Evolutionary conservation across 768 basidiomycete genomes (phyloP).

Genomic region (Boletus vinaceobasis): DNA sequence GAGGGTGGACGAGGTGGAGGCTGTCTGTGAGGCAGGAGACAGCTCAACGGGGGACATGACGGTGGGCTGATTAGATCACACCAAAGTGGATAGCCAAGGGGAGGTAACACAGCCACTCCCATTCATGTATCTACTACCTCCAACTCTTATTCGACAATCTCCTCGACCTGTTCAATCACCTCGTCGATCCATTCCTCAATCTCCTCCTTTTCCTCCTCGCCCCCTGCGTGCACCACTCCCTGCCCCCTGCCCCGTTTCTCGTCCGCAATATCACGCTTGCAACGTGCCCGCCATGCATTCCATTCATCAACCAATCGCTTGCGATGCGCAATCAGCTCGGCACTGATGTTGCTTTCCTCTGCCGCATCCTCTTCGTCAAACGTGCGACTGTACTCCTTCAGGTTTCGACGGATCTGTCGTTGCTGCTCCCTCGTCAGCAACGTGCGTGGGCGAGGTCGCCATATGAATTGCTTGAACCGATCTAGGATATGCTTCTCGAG

Average conservation of each 20-base stretch:
- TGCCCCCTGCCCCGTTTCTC: conserved; percentile 43
- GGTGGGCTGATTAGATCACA: conserved; percentile 21
- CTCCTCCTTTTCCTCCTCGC: conserved; percentile 72
- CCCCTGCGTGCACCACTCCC: conserved; percentile 32
- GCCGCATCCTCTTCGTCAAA: conserved; percentile 98
- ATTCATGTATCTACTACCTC: no score
- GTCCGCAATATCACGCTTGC: conserved; percentile 62
- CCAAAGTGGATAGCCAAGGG: not conserved
- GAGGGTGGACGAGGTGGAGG: conserved; percentile 51
- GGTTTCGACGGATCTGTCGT: conserved; percentile 78
- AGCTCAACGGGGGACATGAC: conserved; percentile 30
- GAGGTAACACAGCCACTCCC: conserved; percentile 24
- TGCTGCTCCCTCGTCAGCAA: conserved; percentile 87
- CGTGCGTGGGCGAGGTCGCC: conserved; percentile 93
- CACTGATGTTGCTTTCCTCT: conserved; percentile 91
- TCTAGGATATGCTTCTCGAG: conserved; percentile 86
- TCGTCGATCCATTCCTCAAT: conserved; percentile 95
- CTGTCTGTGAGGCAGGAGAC: conserved; percentile 26
- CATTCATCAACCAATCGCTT: conserved; percentile 95
- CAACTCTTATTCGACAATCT: conserved; percentile 46
- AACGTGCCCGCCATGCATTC: conserved; percentile 91
- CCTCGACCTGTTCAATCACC: conserved; percentile 86
- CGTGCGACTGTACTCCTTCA: conserved; percentile 83
- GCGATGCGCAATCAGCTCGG: conserved; percentile 86
- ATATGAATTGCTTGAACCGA: conserved; percentile 97